A percentile compares a stretch with the other conserved stretches of the same genome.
Conservation (phyloP, 2,329 filamentous ascomycete genomes). For the Scedosporium boydii region DNA sequence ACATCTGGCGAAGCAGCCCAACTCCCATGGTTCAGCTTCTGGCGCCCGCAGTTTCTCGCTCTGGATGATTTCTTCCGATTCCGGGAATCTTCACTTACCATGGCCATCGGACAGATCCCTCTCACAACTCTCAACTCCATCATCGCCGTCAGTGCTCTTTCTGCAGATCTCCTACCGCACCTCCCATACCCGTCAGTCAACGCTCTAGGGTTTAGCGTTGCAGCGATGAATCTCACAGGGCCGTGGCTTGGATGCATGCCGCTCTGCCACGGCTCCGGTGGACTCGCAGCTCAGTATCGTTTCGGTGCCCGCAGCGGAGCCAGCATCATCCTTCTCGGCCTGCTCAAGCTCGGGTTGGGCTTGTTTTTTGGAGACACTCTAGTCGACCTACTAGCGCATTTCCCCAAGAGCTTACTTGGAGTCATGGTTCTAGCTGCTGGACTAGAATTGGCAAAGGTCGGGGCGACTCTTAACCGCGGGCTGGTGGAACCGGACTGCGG, state of each 20-base stretch:
- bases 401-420: slow-evolving; percentile 69
- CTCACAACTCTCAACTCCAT: slow-evolving; percentile 89
- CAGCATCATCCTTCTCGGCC: slow-evolving; percentile 69
- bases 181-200: slow-evolving; percentile 62
- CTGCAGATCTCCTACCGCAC: slow-evolving; percentile 65
- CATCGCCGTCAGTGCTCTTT: slow-evolving; percentile 74
- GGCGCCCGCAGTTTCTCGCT: slow-evolving; percentile 42
- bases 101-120: slow-evolving; percentile 79
- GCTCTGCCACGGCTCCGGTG: slow-evolving; percentile 85
- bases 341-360: slow-evolving; percentile 67
- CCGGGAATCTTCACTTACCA: slow-evolving; percentile 31
- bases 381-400: slow-evolving; percentile 58
- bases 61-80: slow-evolving; percentile 9
- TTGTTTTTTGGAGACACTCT: slow-evolving; percentile 66
- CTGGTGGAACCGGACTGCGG: slow-evolving; percentile 51
- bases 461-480: slow-evolving; percentile 71
- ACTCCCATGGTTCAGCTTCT: slow-evolving; percentile 48
- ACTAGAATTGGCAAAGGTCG: slow-evolving; percentile 77
- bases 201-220: slow-evolving; percentile 70
- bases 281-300: slow-evolving; percentile 79
- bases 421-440: slow-evolving; percentile 88
- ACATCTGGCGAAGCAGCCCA: slow-evolving; percentile 15
- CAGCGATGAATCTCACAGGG: slow-evolving; percentile 70
- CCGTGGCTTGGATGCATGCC: slow-evolving; percentile 96
- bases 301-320: slow-evolving; percentile 87